Conservation (phyloP, 2,329 filamentous ascomycete genomes). For the Paecilomyces formosus region DNA sequence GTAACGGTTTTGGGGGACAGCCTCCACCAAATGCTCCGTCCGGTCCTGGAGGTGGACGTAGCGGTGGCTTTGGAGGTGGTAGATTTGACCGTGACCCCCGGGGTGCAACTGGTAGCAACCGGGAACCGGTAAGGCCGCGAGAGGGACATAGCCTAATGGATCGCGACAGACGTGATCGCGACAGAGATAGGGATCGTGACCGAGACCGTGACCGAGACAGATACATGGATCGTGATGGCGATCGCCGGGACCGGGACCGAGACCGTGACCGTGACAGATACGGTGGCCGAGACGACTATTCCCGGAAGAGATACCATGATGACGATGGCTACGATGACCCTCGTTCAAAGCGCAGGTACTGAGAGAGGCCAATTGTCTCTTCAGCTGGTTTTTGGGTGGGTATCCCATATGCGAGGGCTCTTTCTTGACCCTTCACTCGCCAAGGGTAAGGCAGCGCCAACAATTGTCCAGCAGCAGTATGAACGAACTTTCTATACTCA, state of each 20-base stretch:
- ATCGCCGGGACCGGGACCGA: conserved; percentile 30
- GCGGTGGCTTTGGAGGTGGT: conserved; percentile 43
- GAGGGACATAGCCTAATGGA: conserved; percentile 46
- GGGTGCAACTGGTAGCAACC: conserved; percentile 66
- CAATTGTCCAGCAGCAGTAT: conserved; percentile 7
- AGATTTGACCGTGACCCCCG: conserved; percentile 48
- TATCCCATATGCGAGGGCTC: conserved; percentile 27
- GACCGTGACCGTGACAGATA: conserved; percentile 45
- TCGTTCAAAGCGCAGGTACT: conserved; percentile 55
- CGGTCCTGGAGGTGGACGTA: conserved; percentile 49
- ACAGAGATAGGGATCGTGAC: conserved; percentile 38
- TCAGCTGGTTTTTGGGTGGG: conserved; percentile 35
- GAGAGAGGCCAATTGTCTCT: conserved; percentile 11
- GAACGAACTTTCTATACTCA: conserved; percentile 1
- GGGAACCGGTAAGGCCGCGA: conserved; percentile 69
- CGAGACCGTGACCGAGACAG: conserved; percentile 56
- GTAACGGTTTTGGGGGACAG: conserved; percentile 42
- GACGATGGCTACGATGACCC: conserved; percentile 73
- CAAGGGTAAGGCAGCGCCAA: conserved; percentile 35
- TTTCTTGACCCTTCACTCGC: conserved; percentile 16
- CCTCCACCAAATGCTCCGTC: conserved; percentile 44
- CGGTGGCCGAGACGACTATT: conserved; percentile 45
- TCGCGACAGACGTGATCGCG: conserved; percentile 35
- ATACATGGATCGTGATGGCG: conserved; percentile 27
- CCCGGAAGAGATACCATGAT: conserved; percentile 64